Evolutionary conservation across 768 basidiomycete genomes (phyloP).

Genomic region (Lyophyllum semitale): DNA sequence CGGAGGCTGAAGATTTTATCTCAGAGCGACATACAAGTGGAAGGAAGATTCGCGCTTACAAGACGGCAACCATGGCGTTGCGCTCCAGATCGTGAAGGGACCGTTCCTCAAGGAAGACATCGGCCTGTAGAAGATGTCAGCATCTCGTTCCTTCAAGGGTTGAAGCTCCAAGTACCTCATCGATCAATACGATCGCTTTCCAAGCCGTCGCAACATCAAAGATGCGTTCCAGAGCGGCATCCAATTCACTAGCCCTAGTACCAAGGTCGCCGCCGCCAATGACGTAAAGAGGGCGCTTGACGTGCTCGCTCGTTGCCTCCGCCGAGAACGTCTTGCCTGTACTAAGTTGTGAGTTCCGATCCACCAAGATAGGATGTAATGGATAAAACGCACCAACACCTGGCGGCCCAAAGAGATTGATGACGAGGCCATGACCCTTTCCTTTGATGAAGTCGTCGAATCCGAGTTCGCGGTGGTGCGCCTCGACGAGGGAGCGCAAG

Average conservation of each 20-base stretch:
- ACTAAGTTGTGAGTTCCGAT: not conserved
- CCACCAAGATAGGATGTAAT: not conserved
- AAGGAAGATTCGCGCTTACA: conserved; percentile 32
- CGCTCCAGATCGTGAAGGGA: conserved; percentile 64
- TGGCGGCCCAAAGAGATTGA: conserved; percentile 59
- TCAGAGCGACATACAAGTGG: conserved; percentile 19
- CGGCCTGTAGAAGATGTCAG: conserved; percentile 39
- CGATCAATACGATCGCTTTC: conserved; percentile 61
- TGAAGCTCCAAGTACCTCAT: conserved; percentile 35
- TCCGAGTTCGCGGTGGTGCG: conserved; percentile 52
- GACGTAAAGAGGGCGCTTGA: conserved; percentile 52
- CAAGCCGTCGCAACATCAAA: conserved; percentile 59
- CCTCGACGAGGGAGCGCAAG: conserved; percentile 57
- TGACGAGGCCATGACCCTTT: conserved; percentile 54
- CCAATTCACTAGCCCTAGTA: conserved; percentile 44
- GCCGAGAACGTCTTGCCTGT: conserved; percentile 60
- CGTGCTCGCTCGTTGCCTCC: conserved; percentile 59
- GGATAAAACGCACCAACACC: conserved; percentile 46
- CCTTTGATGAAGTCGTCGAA: conserved; percentile 67
- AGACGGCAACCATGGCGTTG: conserved; percentile 75
- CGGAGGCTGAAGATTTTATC: conserved; percentile 42
- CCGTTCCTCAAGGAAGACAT: conserved; percentile 74
- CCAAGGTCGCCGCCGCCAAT: conserved; percentile 59
- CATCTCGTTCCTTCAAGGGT: not conserved
- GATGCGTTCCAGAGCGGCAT: conserved; percentile 44